A percentile compares a stretch with the other conserved stretches of the same genome.
Evolutionary conservation across 805 yeast species (phyloP).

Genomic region (Ogataea corticis): DNA sequence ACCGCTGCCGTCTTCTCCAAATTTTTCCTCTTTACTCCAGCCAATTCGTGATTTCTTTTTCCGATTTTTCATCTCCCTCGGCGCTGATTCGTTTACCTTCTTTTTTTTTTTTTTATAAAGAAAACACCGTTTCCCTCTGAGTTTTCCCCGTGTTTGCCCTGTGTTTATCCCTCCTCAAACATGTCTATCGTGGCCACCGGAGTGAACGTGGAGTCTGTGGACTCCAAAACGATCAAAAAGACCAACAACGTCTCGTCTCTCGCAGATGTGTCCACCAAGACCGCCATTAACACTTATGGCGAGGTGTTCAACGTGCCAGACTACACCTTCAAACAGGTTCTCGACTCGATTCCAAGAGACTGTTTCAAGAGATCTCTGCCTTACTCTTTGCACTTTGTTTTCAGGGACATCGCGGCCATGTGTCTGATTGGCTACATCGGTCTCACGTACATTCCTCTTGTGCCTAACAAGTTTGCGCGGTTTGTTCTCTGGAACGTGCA

Average conservation of each 20-base stretch:
- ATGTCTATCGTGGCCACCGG: slow-evolving; percentile 20
- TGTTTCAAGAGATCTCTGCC: slow-evolving; percentile 56
- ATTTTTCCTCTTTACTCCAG: neutral
- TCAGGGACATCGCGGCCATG: slow-evolving; percentile 52
- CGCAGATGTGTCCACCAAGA: slow-evolving; percentile 8
- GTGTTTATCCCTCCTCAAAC: slow-evolving; percentile 1
- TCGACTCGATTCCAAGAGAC: slow-evolving; percentile 59
- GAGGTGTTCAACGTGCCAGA: slow-evolving; percentile 61
- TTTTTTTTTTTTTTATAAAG: no score
- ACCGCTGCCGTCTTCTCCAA: neutral
- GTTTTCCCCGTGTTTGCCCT: neutral
- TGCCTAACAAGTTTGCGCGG: slow-evolving; percentile 37
- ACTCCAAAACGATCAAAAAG: slow-evolving; percentile 15
- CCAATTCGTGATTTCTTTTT: neutral
- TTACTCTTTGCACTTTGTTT: slow-evolving; percentile 52
- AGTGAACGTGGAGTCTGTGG: slow-evolving; percentile 2
- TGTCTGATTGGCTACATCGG: slow-evolving; percentile 43
- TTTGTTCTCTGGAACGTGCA: slow-evolving; percentile 44
- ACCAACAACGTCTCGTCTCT: slow-evolving; percentile 28
- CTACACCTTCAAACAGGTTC: slow-evolving; percentile 56
- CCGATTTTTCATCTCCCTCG: neutral
- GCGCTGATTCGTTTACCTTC: neutral
- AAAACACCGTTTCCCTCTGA: neutral
- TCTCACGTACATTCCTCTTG: slow-evolving; percentile 42
- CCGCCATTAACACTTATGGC: slow-evolving; percentile 55